Percentiles rank a stretch among this genome's conserved stretches.
These are phyloP conservation scores for Malus asiatica DNA, from an alignment of 306 rosid species.

Conservation along the genomic window DNA sequence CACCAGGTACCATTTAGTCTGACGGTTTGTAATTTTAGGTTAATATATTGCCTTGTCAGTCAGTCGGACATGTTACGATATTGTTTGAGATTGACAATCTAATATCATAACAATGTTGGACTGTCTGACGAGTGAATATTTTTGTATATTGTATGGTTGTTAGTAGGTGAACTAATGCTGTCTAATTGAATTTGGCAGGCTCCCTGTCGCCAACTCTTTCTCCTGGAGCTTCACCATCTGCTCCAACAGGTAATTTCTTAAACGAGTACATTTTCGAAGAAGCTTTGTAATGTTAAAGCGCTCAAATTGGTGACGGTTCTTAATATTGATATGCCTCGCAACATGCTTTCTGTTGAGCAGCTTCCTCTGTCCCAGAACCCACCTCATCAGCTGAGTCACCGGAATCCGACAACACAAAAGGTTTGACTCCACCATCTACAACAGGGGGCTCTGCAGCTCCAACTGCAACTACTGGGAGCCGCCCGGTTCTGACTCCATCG, in stretches of 20 bases:
- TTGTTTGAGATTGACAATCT: neutral
- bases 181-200: conserved; percentile 21
- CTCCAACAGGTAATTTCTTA: conserved; percentile 43
- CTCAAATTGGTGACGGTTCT: neutral
- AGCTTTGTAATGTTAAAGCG: neutral
- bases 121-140: neutral
- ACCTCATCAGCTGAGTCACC: conserved; percentile 52
- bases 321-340: neutral
- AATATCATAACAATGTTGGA: neutral
- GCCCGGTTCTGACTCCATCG: conserved; percentile 53
- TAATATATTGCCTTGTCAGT: neutral
- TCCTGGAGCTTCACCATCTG: conserved; percentile 47
- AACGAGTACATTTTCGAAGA: neutral
- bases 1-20: conserved; percentile 50
- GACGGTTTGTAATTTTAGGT: neutral
- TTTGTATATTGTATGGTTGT: neutral
- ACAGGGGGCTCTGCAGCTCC: conserved; percentile 41
- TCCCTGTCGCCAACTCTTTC: conserved; percentile 38
- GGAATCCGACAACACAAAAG: conserved; percentile 33
- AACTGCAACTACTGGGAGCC: conserved; percentile 43
- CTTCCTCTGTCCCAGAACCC: conserved; percentile 41
- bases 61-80: neutral
- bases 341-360: conserved; percentile 19
- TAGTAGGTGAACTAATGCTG: neutral
- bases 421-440: conserved; percentile 40